A percentile compares a stretch with the other conserved stretches of the same genome.
phyloP scores from a whole-genome alignment of 1,139 yeast species.

The Torulaspora globosa region DNA sequence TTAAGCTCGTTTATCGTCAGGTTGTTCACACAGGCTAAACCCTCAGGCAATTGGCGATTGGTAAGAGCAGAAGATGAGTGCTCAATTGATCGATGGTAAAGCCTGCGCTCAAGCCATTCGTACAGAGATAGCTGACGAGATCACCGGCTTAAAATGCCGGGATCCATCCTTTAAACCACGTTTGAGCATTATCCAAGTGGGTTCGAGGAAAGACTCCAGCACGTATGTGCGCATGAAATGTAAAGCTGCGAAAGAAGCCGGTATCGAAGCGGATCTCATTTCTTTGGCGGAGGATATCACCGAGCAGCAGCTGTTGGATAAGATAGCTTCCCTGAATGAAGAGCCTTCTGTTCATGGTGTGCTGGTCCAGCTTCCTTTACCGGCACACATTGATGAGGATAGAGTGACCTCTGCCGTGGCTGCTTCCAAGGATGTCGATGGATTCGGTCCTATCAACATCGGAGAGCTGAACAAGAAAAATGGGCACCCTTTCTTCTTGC shows the following conservation, averaged over 20 bases:
- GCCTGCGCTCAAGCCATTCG: conserved; percentile 58
- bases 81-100: conserved; percentile 59
- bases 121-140: conserved; percentile 46
- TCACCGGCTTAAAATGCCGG: conserved; percentile 49
- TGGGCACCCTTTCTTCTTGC: conserved; percentile 80
- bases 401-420: conserved; percentile 71
- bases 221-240: conserved; percentile 95
- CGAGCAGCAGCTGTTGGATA: conserved; percentile 55
- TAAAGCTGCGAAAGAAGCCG: conserved; percentile 85
- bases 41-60: not conserved
- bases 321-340: conserved; percentile 61
- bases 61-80: conserved; percentile 15
- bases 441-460: conserved; percentile 83
- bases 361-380: conserved; percentile 87
- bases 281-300: conserved; percentile 53
- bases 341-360: conserved; percentile 77
- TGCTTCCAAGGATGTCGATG: conserved; percentile 89
- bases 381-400: conserved; percentile 74
- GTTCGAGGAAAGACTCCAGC: conserved; percentile 81
- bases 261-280: conserved; percentile 65
- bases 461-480: conserved; percentile 90
- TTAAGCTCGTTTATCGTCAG: conserved; percentile 6
- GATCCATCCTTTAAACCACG: conserved; percentile 69
- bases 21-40: not conserved
- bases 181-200: conserved; percentile 84